Evolutionary conservation across 352 stramenopile genomes (phyloP).

Genomic region (Pythium pyrilobum): DNA sequence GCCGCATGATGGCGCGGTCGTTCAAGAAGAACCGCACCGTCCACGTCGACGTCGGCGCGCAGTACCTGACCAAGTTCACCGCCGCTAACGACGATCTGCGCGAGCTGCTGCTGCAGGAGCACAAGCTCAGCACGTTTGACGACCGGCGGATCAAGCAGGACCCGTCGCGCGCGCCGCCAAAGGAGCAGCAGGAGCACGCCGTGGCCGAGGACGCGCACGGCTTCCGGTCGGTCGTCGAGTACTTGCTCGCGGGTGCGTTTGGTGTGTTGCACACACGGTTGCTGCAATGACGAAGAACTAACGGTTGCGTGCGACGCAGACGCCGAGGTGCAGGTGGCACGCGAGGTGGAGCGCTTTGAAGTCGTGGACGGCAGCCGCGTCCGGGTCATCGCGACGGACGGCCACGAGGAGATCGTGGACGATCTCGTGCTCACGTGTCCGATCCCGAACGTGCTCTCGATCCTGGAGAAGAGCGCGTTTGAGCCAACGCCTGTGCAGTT

Average conservation of each 20-base stretch:
- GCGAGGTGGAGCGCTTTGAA: conserved; percentile 45
- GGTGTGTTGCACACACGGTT: too few relatives aligned
- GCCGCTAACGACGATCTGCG: conserved; percentile 48
- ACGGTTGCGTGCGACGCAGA: too few relatives aligned
- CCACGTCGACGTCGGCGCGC: conserved; percentile 62
- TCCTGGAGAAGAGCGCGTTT: conserved; percentile 50
- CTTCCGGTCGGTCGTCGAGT: conserved; percentile 50
- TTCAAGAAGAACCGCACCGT: conserved; percentile 51
- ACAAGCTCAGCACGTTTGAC: conserved; percentile 34
- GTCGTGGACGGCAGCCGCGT: conserved; percentile 44
- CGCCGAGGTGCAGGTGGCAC: conserved; percentile 33
- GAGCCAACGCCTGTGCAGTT: conserved; percentile 21
- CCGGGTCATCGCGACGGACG: conserved; percentile 33
- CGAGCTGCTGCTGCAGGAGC: conserved; percentile 24
- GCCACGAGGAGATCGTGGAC: conserved; percentile 48
- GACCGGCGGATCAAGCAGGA: conserved; percentile 50
- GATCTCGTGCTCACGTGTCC: conserved; percentile 67
- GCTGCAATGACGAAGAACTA: too few relatives aligned
- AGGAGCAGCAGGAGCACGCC: conserved; percentile 27
- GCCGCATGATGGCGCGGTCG: conserved; percentile 60
- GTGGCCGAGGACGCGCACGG: conserved; percentile 37
- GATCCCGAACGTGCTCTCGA: conserved; percentile 47
- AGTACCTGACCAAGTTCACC: conserved; percentile 59
- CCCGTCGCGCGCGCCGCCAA: conserved; percentile 22
- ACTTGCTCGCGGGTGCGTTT: conserved; percentile 35